Conservation (phyloP, 495 filamentous ascomycete genomes). For the Penicillium salamii region DNA sequence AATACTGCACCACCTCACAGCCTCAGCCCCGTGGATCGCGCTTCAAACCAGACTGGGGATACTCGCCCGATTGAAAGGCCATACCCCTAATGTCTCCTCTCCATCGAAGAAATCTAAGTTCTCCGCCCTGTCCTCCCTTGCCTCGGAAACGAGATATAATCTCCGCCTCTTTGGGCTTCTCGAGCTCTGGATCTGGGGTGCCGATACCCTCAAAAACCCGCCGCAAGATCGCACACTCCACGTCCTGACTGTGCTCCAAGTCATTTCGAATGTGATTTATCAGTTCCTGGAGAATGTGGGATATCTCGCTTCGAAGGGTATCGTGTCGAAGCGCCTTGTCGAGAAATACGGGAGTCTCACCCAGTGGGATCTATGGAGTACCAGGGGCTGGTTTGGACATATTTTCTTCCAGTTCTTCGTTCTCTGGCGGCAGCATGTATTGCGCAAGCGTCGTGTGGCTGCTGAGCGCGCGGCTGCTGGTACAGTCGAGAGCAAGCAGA, state of each 20-base stretch:
- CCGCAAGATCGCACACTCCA: slow-evolving; percentile 44
- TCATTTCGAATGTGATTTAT: slow-evolving; percentile 62
- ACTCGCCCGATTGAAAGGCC: slow-evolving; percentile 31
- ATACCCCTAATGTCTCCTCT: slow-evolving; percentile 18
- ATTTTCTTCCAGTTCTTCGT: slow-evolving; percentile 72
- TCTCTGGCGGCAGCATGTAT: slow-evolving; percentile 50
- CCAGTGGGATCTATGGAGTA: slow-evolving; percentile 69
- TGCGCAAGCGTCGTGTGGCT: slow-evolving; percentile 28
- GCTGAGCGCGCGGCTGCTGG: slow-evolving; percentile 14
- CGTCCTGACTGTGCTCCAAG: slow-evolving; percentile 62
- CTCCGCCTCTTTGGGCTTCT: slow-evolving; percentile 77
- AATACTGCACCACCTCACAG: slow-evolving; percentile 39
- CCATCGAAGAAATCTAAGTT: slow-evolving; percentile 38
- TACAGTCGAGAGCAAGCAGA: slow-evolving; percentile 17
- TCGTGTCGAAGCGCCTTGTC: slow-evolving; percentile 44
- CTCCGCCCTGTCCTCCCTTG: slow-evolving; percentile 50
- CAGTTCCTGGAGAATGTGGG: slow-evolving; percentile 83
- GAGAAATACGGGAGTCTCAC: slow-evolving; percentile 54
- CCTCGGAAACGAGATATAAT: slow-evolving; percentile 73
- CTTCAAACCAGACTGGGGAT: slow-evolving; percentile 36
- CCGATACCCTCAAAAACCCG: slow-evolving; percentile 47
- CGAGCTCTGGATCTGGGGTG: slow-evolving; percentile 72
- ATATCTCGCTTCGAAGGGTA: slow-evolving; percentile 66
- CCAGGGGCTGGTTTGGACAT: slow-evolving; percentile 74
- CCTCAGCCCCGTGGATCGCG: slow-evolving; percentile 36